Evolutionary conservation across 495 filamentous ascomycete species (phyloP).

Genomic region (Aspergillus egyptiacus): DNA sequence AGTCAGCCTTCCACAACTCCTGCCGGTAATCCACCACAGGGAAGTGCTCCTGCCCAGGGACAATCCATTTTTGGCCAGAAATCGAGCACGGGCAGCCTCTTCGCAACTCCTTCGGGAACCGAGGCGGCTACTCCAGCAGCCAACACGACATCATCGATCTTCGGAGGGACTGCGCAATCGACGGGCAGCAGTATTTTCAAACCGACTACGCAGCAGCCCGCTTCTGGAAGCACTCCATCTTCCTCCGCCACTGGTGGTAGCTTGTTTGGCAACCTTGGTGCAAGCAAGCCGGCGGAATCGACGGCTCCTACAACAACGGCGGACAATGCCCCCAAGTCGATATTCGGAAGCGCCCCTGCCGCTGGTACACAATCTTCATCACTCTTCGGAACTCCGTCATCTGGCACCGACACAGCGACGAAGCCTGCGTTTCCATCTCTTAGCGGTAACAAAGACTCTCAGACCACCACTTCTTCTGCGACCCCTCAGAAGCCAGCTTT

Average conservation of each 20-base stretch:
- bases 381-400: constrained; percentile 33
- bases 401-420: constrained; percentile 24
- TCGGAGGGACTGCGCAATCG: constrained; percentile 24
- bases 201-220: constrained; percentile 20
- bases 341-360: constrained; percentile 27
- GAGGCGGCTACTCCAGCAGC: constrained; percentile 16
- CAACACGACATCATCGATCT: constrained; percentile 18
- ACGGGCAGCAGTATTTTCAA: constrained; percentile 32
- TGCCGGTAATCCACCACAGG: constrained; percentile 53
- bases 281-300: constrained; percentile 35
- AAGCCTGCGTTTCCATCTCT: constrained; percentile 30
- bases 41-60: constrained; percentile 23
- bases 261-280: constrained; percentile 37
- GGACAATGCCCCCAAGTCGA: constrained; percentile 20
- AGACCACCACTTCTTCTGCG: constrained; percentile 28
- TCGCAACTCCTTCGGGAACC: constrained; percentile 19
- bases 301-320: constrained; percentile 31
- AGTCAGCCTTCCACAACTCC: constrained; percentile 54
- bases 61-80: constrained; percentile 31
- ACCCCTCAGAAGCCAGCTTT: constrained; percentile 40
- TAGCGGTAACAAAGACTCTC: constrained; percentile 21
- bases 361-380: constrained; percentile 25
- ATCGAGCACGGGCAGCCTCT: constrained; percentile 28
- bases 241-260: constrained; percentile 22
- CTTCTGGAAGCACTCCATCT: constrained; percentile 30